These are phyloP conservation scores for Drechslerella coelobrocha DNA, from an alignment of 2,329 filamentous ascomycete genomes.

Conservation along the genomic window DNA sequence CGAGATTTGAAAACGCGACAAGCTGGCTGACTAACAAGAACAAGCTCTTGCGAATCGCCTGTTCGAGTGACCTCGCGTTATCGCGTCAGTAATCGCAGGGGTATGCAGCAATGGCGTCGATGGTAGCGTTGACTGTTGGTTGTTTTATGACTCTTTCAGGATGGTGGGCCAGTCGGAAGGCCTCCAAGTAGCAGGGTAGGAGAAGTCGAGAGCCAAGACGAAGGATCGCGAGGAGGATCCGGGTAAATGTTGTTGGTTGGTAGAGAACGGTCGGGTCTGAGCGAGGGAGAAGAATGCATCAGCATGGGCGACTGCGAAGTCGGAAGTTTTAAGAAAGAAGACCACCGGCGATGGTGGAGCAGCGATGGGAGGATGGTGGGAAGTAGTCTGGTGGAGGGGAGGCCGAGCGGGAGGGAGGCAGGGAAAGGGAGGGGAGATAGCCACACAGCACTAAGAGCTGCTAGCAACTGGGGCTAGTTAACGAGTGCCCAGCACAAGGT, in stretches of 20 bases:
- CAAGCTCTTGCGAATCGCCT: slow-evolving; percentile 9
- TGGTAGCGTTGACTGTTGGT: not conserved
- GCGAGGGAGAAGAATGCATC: not conserved
- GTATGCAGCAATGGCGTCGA: slow-evolving; percentile 10
- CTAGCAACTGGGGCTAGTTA: no score
- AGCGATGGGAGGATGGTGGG: not conserved
- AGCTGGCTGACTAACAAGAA: not conserved
- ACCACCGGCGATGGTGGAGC: not conserved
- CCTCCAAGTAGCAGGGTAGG: not conserved
- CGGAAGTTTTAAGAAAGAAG: not conserved
- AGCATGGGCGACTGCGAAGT: not conserved
- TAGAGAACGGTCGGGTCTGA: no score
- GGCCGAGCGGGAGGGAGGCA: no score
- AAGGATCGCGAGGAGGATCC: not conserved
- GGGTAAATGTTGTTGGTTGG: not conserved
- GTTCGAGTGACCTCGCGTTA: slow-evolving; percentile 45
- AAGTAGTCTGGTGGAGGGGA: not conserved
- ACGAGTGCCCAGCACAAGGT: no score
- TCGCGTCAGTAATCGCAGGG: slow-evolving; percentile 9
- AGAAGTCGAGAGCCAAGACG: not conserved
- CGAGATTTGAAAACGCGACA: not conserved
- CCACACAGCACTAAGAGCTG: no score
- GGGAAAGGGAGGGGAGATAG: no score
- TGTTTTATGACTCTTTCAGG: slow-evolving; percentile 42
- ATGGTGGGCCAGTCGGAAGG: slow-evolving; percentile 12